These are phyloP conservation scores for Paxillus involutus DNA, from an alignment of 768 basidiomycete genomes.

Conservation along the genomic window DNA sequence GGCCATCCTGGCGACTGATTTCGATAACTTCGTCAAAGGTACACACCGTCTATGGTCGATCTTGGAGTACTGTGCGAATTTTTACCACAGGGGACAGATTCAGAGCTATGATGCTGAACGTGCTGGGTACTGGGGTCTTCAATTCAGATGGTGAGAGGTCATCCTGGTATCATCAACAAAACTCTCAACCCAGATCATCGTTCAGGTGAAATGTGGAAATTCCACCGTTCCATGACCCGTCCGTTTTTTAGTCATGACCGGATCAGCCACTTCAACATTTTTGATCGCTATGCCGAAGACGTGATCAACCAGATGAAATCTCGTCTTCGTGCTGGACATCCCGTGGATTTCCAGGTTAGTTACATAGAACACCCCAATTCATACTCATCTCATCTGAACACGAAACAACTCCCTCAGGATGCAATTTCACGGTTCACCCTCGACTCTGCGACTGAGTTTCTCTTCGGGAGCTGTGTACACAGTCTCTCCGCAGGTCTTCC, in stretches of 20 bases:
- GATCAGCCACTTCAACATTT: constrained; percentile 60
- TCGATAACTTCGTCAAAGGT: constrained; percentile 62
- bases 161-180: background rate
- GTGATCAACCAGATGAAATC: constrained; percentile 45
- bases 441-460: constrained; percentile 65
- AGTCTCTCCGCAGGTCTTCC: constrained; percentile 51
- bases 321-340: constrained; percentile 32
- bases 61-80: background rate
- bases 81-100: constrained; percentile 33
- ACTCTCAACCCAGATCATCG: constrained; percentile 17
- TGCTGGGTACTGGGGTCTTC: constrained; percentile 67
- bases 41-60: background rate
- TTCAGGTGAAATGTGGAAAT: constrained; percentile 53
- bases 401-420: constrained; percentile 36
- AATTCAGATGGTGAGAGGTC: constrained; percentile 56
- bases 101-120: constrained; percentile 40
- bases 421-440: constrained; percentile 63
- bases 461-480: constrained; percentile 60
- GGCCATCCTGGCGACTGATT: constrained; percentile 54
- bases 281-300: constrained; percentile 52
- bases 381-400: background rate
- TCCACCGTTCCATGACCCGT: constrained; percentile 63
- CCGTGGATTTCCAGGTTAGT: constrained; percentile 58
- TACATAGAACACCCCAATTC: background rate
- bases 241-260: constrained; percentile 64